These are phyloP conservation scores for Trichosporon asahii DNA, from an alignment of 1,284 basidiomycete species.

Conservation along the genomic window DNA sequence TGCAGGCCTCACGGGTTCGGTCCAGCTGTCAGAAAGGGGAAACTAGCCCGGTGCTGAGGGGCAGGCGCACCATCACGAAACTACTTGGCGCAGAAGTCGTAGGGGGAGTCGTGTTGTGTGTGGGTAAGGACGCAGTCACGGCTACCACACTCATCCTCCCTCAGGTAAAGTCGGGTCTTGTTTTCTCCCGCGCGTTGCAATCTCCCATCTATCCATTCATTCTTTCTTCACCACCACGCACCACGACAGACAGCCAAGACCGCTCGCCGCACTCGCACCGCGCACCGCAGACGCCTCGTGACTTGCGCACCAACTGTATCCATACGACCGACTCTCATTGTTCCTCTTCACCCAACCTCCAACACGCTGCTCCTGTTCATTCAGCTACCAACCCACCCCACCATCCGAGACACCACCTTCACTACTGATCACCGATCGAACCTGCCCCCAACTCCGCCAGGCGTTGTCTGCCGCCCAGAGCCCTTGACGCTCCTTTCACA, in stretches of 20 bases:
- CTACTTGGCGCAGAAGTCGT: not conserved
- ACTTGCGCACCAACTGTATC: not conserved
- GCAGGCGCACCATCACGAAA: not conserved
- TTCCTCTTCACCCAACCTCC: not conserved
- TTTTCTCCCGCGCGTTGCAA: slow-evolving; percentile 1
- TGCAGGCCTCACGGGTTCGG: slow-evolving; percentile 2
- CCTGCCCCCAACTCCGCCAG: not conserved
- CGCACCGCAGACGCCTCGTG: not conserved
- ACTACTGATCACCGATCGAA: not conserved
- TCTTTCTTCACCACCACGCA: not conserved
- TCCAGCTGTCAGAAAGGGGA: not conserved
- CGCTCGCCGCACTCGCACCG: not conserved
- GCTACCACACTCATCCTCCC: not conserved
- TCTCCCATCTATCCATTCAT: not conserved
- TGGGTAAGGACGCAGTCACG: not conserved
- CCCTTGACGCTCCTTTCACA: not conserved
- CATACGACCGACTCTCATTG: not conserved
- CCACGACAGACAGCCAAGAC: not conserved
- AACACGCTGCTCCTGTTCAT: not conserved
- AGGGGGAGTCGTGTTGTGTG: not conserved
- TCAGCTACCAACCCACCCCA: not conserved
- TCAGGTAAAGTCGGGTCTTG: not conserved
- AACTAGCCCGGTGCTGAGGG: not conserved
- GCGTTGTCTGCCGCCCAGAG: not conserved
- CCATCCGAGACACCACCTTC: not conserved